Base-by-base conservation (phyloP, 139 green algal species). In the Nannochloris sp. region DNA sequence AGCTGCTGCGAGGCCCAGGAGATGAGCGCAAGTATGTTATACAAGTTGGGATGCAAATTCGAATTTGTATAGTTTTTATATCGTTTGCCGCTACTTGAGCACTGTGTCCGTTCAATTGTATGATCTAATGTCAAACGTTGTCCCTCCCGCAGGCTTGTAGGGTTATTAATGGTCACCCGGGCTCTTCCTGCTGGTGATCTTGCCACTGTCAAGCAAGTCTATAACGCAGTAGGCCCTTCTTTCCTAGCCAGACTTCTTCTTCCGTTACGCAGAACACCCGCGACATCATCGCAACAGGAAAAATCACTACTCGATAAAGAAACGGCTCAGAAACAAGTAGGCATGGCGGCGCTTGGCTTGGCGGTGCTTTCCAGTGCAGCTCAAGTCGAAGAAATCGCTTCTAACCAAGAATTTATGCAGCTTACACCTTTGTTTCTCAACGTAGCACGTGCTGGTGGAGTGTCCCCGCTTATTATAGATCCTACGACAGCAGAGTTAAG, bases 111-210 rank as follows among this genome's bases (percentile, higher is more conserved):
- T n/a, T n/a, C n/a, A n/a, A n/a, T n/a, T n/a, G n/a, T n/a, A n/a
- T n/a, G n/a, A n/a, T n/a, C n/a, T n/a, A n/a, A n/a, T n/a, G n/a
- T n/a, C n/a, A n/a, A n/a, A n/a, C n/a, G n/a, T n/a, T n/a, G n/a
- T n/a, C n/a, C n/a, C n/a, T n/a, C n/a, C n/a, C 15, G 9, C 77
- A 91, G 84, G 64, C 85, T 91, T 64, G 85, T 90, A 6, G 85
- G 85, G 4, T 70, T 92, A 36, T 68, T 92, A 24, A 67, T 92
- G 39, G 82, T 87, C 4, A 88, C 82, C 5, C 81, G 81, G 51
- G 60, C 88, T 23, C 71, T 90, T 39, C 75, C 80, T 2, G 36
- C 73, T 0, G 77, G 70, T 27, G 67, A 79, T 58, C 59, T 65
- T 0, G 62, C 29, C 10, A 37, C 54, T 8, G 31, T 71, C 27